phyloP scores from a whole-genome alignment of 176 grass and related monocot genomes.

The Pontederia paniculata region DNA sequence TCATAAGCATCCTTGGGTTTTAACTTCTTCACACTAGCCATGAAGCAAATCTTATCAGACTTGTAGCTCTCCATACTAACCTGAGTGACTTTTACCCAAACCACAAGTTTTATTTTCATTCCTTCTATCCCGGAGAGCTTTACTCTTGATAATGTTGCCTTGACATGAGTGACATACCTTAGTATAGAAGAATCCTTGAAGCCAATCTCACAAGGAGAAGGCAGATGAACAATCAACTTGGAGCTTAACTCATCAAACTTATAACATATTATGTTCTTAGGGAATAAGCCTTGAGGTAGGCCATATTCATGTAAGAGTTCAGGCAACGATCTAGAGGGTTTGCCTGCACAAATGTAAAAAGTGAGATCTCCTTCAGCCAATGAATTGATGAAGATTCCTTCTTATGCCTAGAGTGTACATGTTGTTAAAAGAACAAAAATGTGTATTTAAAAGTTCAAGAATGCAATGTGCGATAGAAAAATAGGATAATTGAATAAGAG shows the following conservation, averaged over 20 bases:
- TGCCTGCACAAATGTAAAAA: conserved; percentile 38
- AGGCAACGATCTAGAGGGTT: conserved; percentile 52
- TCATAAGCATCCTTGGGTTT: conserved; percentile 80
- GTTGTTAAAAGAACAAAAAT: no score
- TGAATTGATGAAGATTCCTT: no score
- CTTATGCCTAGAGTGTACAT: neutral
- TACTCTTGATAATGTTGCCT: conserved; percentile 53
- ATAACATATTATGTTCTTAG: conserved; percentile 89
- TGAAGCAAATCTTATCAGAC: conserved; percentile 87
- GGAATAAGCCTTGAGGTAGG: conserved; percentile 74
- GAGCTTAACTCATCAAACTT: conserved; percentile 71
- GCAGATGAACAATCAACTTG: conserved; percentile 73
- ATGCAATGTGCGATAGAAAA: no score
- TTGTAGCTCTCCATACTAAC: conserved; percentile 65
- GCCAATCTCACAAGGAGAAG: conserved; percentile 63
- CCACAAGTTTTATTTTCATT: conserved; percentile 82
- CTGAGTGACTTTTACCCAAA: conserved; percentile 87
- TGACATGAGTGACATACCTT: conserved; percentile 57
- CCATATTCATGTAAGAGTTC: conserved; percentile 80
- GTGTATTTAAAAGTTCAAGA: no score
- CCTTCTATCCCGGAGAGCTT: conserved; percentile 74
- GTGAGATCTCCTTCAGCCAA: neutral
- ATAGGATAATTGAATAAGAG: no score
- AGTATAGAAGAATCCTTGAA: conserved; percentile 79
- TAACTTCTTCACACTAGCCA: conserved; percentile 86